Evolutionary conservation across 495 filamentous ascomycete genomes (phyloP).

Genomic region (Durotheca rogersii): DNA sequence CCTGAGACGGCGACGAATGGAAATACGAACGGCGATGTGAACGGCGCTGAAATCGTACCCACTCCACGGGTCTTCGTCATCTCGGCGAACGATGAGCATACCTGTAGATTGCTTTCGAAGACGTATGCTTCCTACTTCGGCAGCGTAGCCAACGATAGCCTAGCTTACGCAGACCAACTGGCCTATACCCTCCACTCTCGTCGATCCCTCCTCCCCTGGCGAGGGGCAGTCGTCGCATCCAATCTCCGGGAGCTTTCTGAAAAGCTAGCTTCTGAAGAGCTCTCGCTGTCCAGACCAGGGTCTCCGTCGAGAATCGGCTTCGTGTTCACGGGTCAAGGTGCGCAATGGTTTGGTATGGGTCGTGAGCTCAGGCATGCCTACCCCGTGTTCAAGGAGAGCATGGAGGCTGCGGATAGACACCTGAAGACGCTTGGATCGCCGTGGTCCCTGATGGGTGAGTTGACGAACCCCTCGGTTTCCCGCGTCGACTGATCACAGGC

Average conservation of each 20-base stretch:
- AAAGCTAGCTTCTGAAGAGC: conserved; percentile 27
- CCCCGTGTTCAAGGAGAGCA: conserved; percentile 33
- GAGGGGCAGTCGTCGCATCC: conserved; percentile 33
- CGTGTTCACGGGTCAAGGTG: conserved; percentile 46
- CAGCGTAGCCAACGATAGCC: neutral
- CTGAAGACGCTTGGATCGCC: conserved; percentile 15
- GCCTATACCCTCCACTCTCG: conserved; percentile 41
- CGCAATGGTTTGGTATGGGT: conserved; percentile 56
- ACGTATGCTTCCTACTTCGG: neutral
- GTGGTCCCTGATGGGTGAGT: neutral
- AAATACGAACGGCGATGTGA: conserved; percentile 12
- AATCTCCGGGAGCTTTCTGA: conserved; percentile 31
- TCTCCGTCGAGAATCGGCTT: conserved; percentile 36
- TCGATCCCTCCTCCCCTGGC: conserved; percentile 38
- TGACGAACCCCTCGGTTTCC: neutral
- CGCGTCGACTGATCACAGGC: neutral
- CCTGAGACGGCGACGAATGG: neutral
- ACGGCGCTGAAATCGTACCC: conserved; percentile 14
- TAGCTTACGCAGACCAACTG: conserved; percentile 18
- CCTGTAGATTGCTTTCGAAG: conserved; percentile 23
- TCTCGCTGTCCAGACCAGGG: conserved; percentile 14
- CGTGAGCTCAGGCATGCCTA: conserved; percentile 45
- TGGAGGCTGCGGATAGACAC: conserved; percentile 34
- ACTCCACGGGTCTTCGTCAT: conserved; percentile 40
- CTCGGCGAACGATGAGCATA: conserved; percentile 38